Evolutionary conservation across 1,284 basidiomycete species (phyloP).

Genomic region (Ustilago trichophora): DNA sequence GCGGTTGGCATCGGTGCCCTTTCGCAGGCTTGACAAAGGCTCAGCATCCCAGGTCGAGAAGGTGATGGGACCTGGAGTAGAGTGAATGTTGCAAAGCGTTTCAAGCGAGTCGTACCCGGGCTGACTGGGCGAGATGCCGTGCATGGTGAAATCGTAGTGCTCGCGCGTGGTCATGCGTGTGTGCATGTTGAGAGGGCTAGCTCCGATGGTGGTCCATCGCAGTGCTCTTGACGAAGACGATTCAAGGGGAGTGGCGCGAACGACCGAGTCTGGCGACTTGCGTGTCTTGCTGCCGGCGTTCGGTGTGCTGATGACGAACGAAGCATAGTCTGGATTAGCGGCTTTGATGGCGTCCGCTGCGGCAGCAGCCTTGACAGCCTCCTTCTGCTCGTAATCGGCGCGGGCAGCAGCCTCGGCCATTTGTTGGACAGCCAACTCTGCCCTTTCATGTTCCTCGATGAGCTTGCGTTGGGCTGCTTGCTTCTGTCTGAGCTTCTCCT

Average conservation of each 20-base stretch:
- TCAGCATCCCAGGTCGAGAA: conserved; percentile 46
- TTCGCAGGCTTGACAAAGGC: conserved; percentile 34
- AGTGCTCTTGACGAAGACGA: conserved; percentile 18
- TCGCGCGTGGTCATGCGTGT: conserved; percentile 54
- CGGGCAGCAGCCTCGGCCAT: conserved; percentile 32
- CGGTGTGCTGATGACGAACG: conserved; percentile 36
- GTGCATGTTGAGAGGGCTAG: conserved; percentile 46
- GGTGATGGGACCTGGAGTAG: conserved; percentile 43
- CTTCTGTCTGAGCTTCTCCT: conserved; percentile 53
- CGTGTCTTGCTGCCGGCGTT: conserved; percentile 18
- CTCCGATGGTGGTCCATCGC: conserved; percentile 41
- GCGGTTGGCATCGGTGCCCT: conserved; percentile 26
- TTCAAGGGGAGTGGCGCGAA: conserved; percentile 27
- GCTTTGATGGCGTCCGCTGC: conserved; percentile 38
- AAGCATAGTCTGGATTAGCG: conserved; percentile 36
- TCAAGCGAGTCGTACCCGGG: conserved; percentile 39
- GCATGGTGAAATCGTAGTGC: conserved; percentile 58
- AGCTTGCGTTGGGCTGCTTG: conserved; percentile 20
- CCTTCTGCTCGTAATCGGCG: conserved; percentile 27
- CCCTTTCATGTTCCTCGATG: conserved; percentile 23
- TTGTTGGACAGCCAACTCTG: conserved; percentile 25
- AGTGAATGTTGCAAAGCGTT: conserved; percentile 40
- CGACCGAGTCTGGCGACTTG: conserved; percentile 30
- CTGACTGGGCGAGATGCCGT: conserved; percentile 54
- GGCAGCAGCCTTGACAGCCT: conserved; percentile 36